Conservation (phyloP, 441 rosid genomes). For the Raphanus hybrid region DNA sequence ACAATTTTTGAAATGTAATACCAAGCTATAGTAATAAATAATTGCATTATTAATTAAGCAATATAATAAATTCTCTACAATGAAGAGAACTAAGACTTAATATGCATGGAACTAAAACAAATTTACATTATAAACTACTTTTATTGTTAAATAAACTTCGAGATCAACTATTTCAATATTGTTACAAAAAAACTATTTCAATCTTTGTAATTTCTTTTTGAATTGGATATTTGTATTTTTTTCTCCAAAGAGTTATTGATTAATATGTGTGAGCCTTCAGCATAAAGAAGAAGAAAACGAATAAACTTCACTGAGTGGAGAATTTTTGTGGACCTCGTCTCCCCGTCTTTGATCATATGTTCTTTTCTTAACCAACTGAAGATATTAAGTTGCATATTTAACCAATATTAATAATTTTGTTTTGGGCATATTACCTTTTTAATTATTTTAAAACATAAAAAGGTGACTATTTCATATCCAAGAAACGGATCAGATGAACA, state of each 20-base stretch:
- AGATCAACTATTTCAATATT: neutral
- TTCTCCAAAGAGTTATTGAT: neutral
- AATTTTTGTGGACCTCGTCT: slow-evolving; percentile 41
- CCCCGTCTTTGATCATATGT: slow-evolving; percentile 35
- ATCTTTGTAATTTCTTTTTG: neutral
- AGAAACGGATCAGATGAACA: slow-evolving; percentile 28
- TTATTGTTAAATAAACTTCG: neutral
- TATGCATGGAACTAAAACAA: slow-evolving; percentile 1
- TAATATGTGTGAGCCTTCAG: slow-evolving; percentile 15
- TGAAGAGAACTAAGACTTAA: neutral
- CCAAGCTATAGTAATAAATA: neutral
- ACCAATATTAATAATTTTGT: slow-evolving; percentile 8
- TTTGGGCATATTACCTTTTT: slow-evolving; percentile 20
- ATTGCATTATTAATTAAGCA: neutral
- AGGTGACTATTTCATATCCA: slow-evolving; percentile 1
- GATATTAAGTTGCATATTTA: slow-evolving; percentile 33
- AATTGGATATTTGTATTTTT: neutral
- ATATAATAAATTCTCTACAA: neutral
- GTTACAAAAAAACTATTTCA: neutral
- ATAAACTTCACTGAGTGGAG: slow-evolving; percentile 36
- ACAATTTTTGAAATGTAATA: neutral
- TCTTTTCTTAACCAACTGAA: slow-evolving; percentile 6
- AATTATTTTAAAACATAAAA: neutral
- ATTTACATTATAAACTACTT: neutral
- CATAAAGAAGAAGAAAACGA: slow-evolving; percentile 37